Evolutionary conservation across 2,329 filamentous ascomycete genomes (phyloP).

Genomic region (Phialemonium atrogriseum): DNA sequence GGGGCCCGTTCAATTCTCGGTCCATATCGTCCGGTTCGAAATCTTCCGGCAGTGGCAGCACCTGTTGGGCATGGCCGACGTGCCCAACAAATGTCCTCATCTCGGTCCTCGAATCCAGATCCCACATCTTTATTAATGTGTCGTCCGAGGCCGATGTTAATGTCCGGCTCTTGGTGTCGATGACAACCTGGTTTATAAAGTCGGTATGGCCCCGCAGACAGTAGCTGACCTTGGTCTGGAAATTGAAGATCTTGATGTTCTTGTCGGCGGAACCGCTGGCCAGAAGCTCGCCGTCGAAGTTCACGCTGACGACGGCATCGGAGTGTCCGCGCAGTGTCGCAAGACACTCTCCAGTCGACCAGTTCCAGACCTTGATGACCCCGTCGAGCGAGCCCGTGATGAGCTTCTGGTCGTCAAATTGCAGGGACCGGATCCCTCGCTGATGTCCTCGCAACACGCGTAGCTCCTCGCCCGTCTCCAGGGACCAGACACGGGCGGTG

Average conservation of each 20-base stretch:
- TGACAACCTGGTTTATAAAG: constrained; percentile 93
- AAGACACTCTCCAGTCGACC: constrained; percentile 81
- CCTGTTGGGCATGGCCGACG: constrained; percentile 90
- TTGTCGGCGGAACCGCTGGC: constrained; percentile 86
- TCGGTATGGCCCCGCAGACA: constrained; percentile 77
- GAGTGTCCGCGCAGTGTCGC: constrained; percentile 73
- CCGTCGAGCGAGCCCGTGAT: constrained; percentile 84
- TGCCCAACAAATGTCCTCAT: constrained; percentile 78
- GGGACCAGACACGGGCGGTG: constrained; percentile 94
- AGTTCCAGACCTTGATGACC: constrained; percentile 93
- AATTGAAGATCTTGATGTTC: constrained; percentile 89
- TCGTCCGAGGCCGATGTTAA: constrained; percentile 93
- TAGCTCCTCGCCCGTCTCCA: constrained; percentile 77
- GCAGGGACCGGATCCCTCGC: constrained; percentile 75
- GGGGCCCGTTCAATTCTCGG: constrained; percentile 27
- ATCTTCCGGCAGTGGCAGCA: constrained; percentile 73
- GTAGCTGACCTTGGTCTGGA: constrained; percentile 73
- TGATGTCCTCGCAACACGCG: constrained; percentile 80
- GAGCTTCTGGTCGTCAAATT: constrained; percentile 87
- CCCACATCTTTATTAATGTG: constrained; percentile 85
- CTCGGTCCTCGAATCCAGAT: constrained; percentile 74
- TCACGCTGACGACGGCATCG: constrained; percentile 75
- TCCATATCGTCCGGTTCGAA: constrained; percentile 69
- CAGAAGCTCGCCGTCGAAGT: constrained; percentile 77
- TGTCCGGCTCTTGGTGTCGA: constrained; percentile 75